Conservation (phyloP, 257 asterid genomes). For the Fraxinus anomala region DNA sequence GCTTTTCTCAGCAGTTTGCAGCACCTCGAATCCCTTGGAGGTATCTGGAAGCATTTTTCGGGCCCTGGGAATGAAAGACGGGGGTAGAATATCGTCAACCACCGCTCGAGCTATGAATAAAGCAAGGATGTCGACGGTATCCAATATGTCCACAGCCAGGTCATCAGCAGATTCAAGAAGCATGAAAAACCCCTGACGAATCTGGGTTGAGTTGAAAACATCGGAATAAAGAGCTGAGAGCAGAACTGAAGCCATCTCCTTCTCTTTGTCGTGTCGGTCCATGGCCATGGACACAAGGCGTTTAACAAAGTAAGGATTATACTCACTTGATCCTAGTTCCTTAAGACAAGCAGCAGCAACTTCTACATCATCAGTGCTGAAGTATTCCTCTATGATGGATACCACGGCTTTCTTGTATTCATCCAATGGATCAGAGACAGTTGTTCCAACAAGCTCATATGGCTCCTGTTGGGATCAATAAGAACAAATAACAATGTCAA, state of each 20-base stretch:
- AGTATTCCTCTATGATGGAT: constrained; percentile 87
- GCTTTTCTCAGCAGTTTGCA: constrained; percentile 69
- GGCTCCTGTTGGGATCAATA: constrained; percentile 41
- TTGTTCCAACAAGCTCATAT: constrained; percentile 52
- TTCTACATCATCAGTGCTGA: constrained; percentile 85
- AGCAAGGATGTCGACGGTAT: constrained; percentile 87
- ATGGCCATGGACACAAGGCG: constrained; percentile 91
- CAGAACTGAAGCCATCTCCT: constrained; percentile 96
- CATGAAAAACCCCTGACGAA: constrained; percentile 77
- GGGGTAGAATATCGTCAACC: constrained; percentile 94
- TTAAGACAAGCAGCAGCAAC: constrained; percentile 82
- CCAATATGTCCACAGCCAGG: constrained; percentile 84
- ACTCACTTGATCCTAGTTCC: constrained; percentile 81
- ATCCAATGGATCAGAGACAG: constrained; percentile 67
- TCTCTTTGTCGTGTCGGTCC: constrained; percentile 82
- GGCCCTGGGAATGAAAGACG: constrained; percentile 85
- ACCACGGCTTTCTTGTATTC: constrained; percentile 78
- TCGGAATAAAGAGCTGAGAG: constrained; percentile 93
- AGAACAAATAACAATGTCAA: neutral
- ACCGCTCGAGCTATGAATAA: constrained; percentile 90
- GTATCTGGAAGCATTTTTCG: constrained; percentile 66
- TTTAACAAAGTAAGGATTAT: constrained; percentile 87
- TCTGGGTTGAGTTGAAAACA: constrained; percentile 71
- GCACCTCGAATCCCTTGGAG: constrained; percentile 74
- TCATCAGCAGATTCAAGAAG: constrained; percentile 97